Evolutionary conservation across 139 green algal species (phyloP).

Genomic region (Penium margaritaceum): DNA sequence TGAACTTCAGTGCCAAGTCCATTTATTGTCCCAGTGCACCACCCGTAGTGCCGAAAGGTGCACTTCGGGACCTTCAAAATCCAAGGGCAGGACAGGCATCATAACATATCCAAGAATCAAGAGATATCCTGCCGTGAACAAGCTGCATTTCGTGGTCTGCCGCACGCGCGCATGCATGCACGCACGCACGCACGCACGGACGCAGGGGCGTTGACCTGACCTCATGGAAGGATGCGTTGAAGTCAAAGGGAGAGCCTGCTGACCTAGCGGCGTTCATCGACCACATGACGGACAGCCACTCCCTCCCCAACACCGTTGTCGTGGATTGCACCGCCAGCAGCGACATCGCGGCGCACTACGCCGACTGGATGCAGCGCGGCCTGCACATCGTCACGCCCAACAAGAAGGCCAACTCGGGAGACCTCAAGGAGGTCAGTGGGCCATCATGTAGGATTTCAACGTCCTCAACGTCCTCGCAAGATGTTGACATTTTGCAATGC

Average conservation of each 20-base stretch:
- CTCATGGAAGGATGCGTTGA: slow-evolving; percentile 66
- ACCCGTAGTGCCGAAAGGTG: too few species aligned
- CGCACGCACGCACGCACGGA: background rate
- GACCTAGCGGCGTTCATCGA: slow-evolving; percentile 62
- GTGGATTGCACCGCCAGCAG: slow-evolving; percentile 87
- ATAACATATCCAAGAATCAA: too few species aligned
- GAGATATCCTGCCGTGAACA: too few species aligned
- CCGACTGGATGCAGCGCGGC: slow-evolving; percentile 77
- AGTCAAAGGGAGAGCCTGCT: slow-evolving; percentile 16
- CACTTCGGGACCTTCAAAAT: too few species aligned
- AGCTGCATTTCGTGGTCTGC: too few species aligned
- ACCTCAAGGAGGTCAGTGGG: slow-evolving; percentile 58
- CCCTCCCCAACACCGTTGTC: slow-evolving; percentile 87
- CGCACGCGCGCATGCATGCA: too few species aligned
- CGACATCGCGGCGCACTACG: slow-evolving; percentile 48
- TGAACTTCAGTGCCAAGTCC: too few species aligned
- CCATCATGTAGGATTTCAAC: too few species aligned
- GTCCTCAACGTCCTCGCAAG: too few species aligned
- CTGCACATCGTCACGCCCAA: slow-evolving; percentile 57
- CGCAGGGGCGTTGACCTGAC: slow-evolving; percentile 65
- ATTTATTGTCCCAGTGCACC: too few species aligned
- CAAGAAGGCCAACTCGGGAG: slow-evolving; percentile 88
- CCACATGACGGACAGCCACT: slow-evolving; percentile 60
- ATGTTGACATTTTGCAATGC: too few species aligned
- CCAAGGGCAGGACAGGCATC: too few species aligned